Percentiles rank a stretch among this genome's conserved stretches.
phyloP scores from a whole-genome alignment of 2,329 filamentous ascomycete genomes.

The Pleoardoris graminearum region DNA sequence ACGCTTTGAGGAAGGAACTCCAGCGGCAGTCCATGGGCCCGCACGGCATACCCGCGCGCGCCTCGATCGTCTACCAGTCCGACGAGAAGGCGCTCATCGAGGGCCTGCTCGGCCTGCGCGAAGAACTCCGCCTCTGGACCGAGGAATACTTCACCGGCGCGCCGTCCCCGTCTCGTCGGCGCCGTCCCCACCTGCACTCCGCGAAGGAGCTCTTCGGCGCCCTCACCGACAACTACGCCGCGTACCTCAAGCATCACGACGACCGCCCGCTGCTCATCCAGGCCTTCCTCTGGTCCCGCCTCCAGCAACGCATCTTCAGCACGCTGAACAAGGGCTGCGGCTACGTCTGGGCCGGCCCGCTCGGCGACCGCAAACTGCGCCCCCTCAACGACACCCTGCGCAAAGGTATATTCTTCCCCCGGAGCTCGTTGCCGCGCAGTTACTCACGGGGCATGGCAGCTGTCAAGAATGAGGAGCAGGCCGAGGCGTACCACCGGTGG shows the following conservation, averaged over 20 bases:
- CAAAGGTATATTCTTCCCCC: constrained; percentile 29
- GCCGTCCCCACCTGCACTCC: constrained; percentile 37
- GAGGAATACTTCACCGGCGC: constrained; percentile 42
- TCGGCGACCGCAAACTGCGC: constrained; percentile 43
- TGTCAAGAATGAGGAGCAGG: constrained; percentile 43
- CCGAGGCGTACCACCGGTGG: constrained; percentile 44
- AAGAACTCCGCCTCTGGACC: constrained; percentile 41
- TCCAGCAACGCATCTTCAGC: constrained; percentile 45
- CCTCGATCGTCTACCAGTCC: constrained; percentile 36
- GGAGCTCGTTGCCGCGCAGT: constrained; percentile 1
- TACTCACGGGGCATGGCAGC: constrained; percentile 24
- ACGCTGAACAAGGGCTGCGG: constrained; percentile 41
- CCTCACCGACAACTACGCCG: constrained; percentile 39
- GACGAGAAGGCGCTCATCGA: constrained; percentile 44
- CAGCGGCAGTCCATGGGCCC: constrained; percentile 39
- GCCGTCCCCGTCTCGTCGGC: constrained; percentile 28
- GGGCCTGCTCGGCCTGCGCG: constrained; percentile 38
- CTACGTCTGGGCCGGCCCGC: constrained; percentile 44
- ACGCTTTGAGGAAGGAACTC: constrained; percentile 42
- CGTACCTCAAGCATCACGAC: constrained; percentile 36
- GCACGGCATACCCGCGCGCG: constrained; percentile 31
- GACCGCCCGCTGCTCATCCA: constrained; percentile 44
- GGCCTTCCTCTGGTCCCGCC: constrained; percentile 40
- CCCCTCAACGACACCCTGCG: constrained; percentile 43
- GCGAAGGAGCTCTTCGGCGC: constrained; percentile 39